Conservation (phyloP, 129 eudicot species). For the Lactuca saligna region DNA sequence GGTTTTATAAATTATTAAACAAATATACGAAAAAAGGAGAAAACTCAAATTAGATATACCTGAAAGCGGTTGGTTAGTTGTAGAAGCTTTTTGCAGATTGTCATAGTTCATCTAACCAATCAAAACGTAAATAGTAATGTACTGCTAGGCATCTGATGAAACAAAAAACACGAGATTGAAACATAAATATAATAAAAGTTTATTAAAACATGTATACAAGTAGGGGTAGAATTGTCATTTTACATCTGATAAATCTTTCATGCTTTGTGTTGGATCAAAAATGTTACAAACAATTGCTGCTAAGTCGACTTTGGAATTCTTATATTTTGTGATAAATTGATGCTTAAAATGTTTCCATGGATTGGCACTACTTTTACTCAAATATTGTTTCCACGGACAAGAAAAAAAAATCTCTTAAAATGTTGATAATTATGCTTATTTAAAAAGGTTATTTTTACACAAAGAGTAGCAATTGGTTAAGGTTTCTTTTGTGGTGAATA, state of each 20-base stretch:
- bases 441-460: not conserved
- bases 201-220: not conserved
- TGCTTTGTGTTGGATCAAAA: slow-evolving; percentile 85
- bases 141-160: slow-evolving; percentile 84
- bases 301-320: slow-evolving; percentile 56
- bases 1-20: not conserved
- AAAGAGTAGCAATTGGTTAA: too few species aligned
- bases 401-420: too few species aligned
- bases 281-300: slow-evolving; percentile 73
- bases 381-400: not conserved
- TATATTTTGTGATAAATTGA: slow-evolving; percentile 65
- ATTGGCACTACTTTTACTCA: not conserved
- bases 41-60: slow-evolving; percentile 38
- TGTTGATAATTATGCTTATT: too few species aligned
- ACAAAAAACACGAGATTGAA: slow-evolving; percentile 18
- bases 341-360: slow-evolving; percentile 50
- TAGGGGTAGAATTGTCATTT: slow-evolving; percentile 31
- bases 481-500: too few species aligned
- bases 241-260: slow-evolving; percentile 98
- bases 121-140: slow-evolving; percentile 89
- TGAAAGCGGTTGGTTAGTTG: slow-evolving; percentile 59
- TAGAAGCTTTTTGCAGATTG: slow-evolving; percentile 73
- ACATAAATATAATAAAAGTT: not conserved
- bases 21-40: not conserved
- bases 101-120: slow-evolving; percentile 92